Conservation (phyloP, 139 green algal species). For the Trebouxia sp. region DNA sequence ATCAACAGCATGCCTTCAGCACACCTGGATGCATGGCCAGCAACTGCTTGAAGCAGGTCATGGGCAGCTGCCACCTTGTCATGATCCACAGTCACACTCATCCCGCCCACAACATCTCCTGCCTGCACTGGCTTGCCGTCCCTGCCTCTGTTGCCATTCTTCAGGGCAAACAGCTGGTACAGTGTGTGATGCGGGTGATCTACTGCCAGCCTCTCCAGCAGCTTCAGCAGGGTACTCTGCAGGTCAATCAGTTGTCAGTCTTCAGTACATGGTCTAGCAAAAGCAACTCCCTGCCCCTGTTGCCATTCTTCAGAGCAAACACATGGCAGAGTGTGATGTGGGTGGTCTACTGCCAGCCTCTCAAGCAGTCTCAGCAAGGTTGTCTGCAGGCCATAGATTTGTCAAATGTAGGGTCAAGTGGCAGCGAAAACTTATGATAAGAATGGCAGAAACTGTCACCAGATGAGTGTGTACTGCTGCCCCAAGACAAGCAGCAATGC, state of each 20-base stretch:
- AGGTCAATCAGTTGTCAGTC: not conserved
- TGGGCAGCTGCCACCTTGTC: conserved; percentile 40
- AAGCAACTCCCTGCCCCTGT: not conserved
- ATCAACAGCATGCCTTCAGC: not conserved
- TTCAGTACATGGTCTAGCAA: not conserved
- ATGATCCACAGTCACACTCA: conserved; percentile 36
- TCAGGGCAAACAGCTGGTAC: conserved; percentile 76
- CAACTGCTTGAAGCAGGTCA: not conserved
- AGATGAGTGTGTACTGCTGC: too few relatives aligned
- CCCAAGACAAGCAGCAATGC: too few relatives aligned
- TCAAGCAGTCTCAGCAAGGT: conserved; percentile 54
- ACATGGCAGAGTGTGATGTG: conserved; percentile 84
- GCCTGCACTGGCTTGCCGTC: conserved; percentile 27
- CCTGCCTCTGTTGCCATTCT: conserved; percentile 59
- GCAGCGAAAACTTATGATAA: too few relatives aligned
- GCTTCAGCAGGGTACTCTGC: conserved; percentile 41
- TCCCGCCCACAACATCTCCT: not conserved
- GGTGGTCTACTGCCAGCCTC: conserved; percentile 76
- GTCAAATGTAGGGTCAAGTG: too few relatives aligned
- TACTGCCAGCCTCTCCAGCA: conserved; percentile 63
- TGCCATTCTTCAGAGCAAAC: conserved; percentile 73
- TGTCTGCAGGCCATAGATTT: conserved; percentile 27
- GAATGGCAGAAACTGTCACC: too few relatives aligned
- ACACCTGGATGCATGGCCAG: not conserved
- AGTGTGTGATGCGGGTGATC: conserved; percentile 90